Base-by-base conservation (phyloP, 129 eudicot genomes). In the Silybum marianum region DNA sequence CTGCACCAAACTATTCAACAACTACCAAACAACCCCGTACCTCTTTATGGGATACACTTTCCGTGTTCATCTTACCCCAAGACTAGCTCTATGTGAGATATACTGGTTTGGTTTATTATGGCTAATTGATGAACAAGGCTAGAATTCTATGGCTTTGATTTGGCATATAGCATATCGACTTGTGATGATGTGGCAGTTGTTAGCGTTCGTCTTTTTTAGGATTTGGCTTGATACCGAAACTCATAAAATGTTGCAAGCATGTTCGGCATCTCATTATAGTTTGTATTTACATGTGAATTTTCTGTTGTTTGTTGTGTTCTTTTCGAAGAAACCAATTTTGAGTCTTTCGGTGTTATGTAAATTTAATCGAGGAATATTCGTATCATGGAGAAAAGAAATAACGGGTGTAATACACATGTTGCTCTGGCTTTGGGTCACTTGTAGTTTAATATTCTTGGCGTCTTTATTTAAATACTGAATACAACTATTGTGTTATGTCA, bases 271-370 rank as follows among this genome's bases (percentile, higher is more conserved):
- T 68, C 40, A 48, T 75, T 69, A 30, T 40, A 30, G 62, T 68
- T 48, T 82, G 81, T 75, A 58, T 76, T 28, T 70, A 25, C 30
- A 22, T 75, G 63, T 75, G 63, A 13, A 69, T 18, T 14, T 38
- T 71, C 18, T 76, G 81, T 71, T 60, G 44, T 69, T 74, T 81
- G 22, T 46, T 44, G 11, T 75, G 80, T 68, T 46, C 22, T 69
- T 76, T 74, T 54, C 24, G 51, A 76, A 69, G 66, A 69, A 76
- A 76, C 63, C 78, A 82, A 76, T 34, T 36, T 69, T 58, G 73
- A n/a, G 38, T 11, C 28, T 54, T 54, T 70, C 71, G 78, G 78
- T 36, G 18, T 30, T 24, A 23, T 72, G 58, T 72, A 39, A 11
- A 58, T 23, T 70, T 77, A 38, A 77, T 51, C 23, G 65, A 71